These are phyloP conservation scores for Vitis rotundifolia DNA, from an alignment of 164 flowering plant genomes.

Conservation along the genomic window DNA sequence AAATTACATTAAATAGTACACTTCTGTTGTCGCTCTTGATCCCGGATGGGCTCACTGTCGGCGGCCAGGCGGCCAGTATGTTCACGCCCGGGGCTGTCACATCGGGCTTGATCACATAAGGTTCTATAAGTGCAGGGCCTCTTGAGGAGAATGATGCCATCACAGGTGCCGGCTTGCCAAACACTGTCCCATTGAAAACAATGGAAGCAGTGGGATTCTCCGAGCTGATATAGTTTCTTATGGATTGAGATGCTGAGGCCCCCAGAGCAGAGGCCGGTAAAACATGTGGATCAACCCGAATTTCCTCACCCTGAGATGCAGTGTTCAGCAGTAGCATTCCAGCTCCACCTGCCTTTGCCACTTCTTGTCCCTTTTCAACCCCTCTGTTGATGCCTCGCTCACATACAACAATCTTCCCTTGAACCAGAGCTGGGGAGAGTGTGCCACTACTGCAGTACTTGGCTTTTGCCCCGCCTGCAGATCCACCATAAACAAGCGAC, in stretches of 20 bases:
- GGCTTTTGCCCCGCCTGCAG: constrained; percentile 45
- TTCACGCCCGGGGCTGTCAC: constrained; percentile 75
- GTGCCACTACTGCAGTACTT: constrained; percentile 46
- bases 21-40: constrained; percentile 53
- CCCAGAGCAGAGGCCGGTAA: constrained; percentile 62
- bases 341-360: constrained; percentile 61
- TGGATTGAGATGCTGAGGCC: constrained; percentile 36
- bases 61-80: constrained; percentile 80
- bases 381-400: constrained; percentile 48
- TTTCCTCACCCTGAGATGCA: constrained; percentile 56
- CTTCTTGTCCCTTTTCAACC: constrained; percentile 51
- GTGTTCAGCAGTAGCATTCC: constrained; percentile 60
- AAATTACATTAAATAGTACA: constrained; percentile 54
- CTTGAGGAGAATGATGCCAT: constrained; percentile 76
- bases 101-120: constrained; percentile 72
- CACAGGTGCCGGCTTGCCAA: constrained; percentile 54
- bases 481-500: constrained; percentile 47
- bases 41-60: constrained; percentile 36
- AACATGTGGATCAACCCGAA: constrained; percentile 56
- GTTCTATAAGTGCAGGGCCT: constrained; percentile 53
- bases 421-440: constrained; percentile 39
- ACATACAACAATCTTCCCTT: constrained; percentile 69
- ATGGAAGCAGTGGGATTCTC: constrained; percentile 46
- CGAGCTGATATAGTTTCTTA: constrained; percentile 33
- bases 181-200: constrained; percentile 47